Evolutionary conservation across 2,329 filamentous ascomycete species (phyloP).

Genomic region (Pseudocercospora eumusae): DNA sequence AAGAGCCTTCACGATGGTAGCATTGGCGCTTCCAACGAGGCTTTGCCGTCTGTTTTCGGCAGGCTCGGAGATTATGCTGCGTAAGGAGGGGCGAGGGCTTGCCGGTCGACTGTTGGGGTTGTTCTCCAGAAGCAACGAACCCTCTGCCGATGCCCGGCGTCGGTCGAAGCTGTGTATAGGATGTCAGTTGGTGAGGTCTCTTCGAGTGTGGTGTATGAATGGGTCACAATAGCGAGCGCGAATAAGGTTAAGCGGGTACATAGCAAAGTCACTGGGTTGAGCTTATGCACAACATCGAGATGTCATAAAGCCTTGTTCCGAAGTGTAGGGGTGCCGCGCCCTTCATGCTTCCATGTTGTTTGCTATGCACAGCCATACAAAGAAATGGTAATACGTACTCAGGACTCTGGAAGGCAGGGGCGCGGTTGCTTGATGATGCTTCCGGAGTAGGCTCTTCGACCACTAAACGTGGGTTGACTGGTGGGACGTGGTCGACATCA

Average conservation of each 20-base stretch:
- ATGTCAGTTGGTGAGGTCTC: neutral
- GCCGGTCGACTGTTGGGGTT: neutral
- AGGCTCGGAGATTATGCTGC: neutral
- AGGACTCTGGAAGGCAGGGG: neutral
- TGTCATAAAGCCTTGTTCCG: neutral
- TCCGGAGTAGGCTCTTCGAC: slow-evolving; percentile 27
- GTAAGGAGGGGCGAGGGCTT: neutral
- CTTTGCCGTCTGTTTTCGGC: slow-evolving; percentile 40
- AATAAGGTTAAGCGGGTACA: slow-evolving; percentile 17
- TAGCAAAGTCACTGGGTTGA: slow-evolving; percentile 13
- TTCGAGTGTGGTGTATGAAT: neutral
- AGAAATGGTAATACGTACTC: slow-evolving; percentile 7
- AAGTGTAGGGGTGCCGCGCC: slow-evolving; percentile 3
- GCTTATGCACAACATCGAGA: slow-evolving; percentile 23
- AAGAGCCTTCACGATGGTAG: slow-evolving; percentile 54
- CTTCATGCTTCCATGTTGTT: neutral
- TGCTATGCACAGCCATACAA: neutral
- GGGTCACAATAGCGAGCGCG: slow-evolving; percentile 5
- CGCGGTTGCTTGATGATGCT: slow-evolving; percentile 13
- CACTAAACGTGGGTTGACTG: slow-evolving; percentile 17
- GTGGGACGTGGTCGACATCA: slow-evolving; percentile 16
- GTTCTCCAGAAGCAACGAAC: slow-evolving; percentile 2
- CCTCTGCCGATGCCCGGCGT: slow-evolving; percentile 10
- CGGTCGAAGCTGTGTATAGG: slow-evolving; percentile 14
- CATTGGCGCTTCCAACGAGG: slow-evolving; percentile 44